Evolutionary conservation across 805 yeast genomes (phyloP).

Genomic region (Kazachstania psychrophila): DNA sequence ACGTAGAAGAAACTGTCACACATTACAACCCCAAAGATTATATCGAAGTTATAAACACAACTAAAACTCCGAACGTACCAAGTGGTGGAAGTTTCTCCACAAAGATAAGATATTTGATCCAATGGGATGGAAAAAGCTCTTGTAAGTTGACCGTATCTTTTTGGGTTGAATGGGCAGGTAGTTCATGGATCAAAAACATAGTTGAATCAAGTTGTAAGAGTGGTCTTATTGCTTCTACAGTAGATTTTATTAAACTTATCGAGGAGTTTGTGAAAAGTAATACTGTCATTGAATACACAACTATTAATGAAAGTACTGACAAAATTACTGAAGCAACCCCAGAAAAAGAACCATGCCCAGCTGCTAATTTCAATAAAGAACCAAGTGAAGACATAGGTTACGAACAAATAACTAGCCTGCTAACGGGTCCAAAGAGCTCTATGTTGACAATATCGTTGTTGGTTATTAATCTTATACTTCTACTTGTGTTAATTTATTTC

Average conservation of each 20-base stretch:
- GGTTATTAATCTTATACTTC: too few species aligned
- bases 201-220: constrained; percentile 72
- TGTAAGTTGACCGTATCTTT: constrained; percentile 45
- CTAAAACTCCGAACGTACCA: constrained; percentile 87
- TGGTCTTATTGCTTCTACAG: constrained; percentile 62
- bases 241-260: constrained; percentile 31
- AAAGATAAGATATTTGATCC: constrained; percentile 55
- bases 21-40: constrained; percentile 40
- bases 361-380: too few species aligned
- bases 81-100: constrained; percentile 74
- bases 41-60: constrained; percentile 50
- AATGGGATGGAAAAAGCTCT: constrained; percentile 63
- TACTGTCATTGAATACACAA: constrained; percentile 2
- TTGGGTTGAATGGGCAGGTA: constrained; percentile 77
- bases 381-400: too few species aligned
- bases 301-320: background rate
- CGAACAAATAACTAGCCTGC: too few species aligned
- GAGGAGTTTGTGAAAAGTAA: constrained; percentile 15
- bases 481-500: too few species aligned
- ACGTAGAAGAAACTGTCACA: constrained; percentile 51
- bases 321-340: too few species aligned
- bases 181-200: constrained; percentile 81
- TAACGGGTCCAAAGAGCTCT: too few species aligned
- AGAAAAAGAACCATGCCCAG: too few species aligned
- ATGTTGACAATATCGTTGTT: too few species aligned